These are phyloP conservation scores for Agrocybe praecox DNA, from an alignment of 768 basidiomycete species.

Conservation along the genomic window DNA sequence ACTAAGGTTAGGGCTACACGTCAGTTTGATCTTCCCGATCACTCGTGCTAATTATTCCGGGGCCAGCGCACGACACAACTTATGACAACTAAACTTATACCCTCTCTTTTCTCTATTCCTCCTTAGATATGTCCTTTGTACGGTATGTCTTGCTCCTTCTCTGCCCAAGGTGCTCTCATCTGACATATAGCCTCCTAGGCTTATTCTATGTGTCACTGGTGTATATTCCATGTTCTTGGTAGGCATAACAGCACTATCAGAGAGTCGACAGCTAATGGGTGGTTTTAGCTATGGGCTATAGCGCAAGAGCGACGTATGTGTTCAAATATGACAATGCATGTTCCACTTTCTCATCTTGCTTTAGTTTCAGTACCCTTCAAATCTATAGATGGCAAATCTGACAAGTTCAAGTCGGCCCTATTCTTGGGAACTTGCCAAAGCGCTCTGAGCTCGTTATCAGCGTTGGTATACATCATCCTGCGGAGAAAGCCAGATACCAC, in stretches of 20 bases:
- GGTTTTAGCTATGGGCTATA: conserved; percentile 78
- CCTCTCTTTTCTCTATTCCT: conserved; percentile 1
- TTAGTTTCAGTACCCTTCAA: conserved; percentile 86
- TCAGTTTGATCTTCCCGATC: conserved; percentile 17
- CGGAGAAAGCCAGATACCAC: conserved; percentile 58
- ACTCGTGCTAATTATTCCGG: conserved; percentile 6
- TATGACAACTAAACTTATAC: not conserved
- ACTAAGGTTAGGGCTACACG: conserved; percentile 23
- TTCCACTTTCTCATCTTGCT: not conserved
- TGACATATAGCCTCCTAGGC: conserved; percentile 38
- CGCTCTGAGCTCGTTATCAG: conserved; percentile 72
- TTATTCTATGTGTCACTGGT: conserved; percentile 78
- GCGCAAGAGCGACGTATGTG: conserved; percentile 89
- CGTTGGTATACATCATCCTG: conserved; percentile 72
- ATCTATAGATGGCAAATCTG: conserved; percentile 60
- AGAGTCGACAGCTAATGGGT: not conserved
- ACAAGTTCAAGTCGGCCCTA: conserved; percentile 84
- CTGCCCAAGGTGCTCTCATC: not conserved
- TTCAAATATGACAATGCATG: not conserved
- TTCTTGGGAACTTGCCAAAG: conserved; percentile 89
- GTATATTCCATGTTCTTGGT: conserved; percentile 95
- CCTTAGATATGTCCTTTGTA: conserved; percentile 29
- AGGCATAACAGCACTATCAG: conserved; percentile 13
- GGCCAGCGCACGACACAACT: conserved; percentile 2
- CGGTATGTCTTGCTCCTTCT: conserved; percentile 17